Conservation (phyloP, 352 stramenopile genomes). For the Pythium periplocum region DNA sequence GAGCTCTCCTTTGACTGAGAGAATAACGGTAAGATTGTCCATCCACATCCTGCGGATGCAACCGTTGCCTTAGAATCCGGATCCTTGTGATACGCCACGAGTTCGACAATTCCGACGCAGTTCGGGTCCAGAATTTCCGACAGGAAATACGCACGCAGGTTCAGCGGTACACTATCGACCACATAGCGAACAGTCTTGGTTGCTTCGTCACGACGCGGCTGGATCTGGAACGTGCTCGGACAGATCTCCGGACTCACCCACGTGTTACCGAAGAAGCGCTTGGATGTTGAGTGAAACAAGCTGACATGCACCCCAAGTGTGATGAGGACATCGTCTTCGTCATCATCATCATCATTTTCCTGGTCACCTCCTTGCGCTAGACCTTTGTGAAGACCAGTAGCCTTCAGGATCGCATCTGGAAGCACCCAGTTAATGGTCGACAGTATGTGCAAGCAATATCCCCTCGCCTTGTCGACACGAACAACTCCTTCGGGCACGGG, state of each 20-base stretch:
- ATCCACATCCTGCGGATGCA: constrained; percentile 85
- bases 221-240: constrained; percentile 44
- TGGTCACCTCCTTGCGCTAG: constrained; percentile 8
- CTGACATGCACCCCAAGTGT: constrained; percentile 81
- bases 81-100: constrained; percentile 89
- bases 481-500: constrained; percentile 47
- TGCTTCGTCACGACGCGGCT: constrained; percentile 36
- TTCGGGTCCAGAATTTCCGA: constrained; percentile 84
- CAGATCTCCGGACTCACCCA: constrained; percentile 75
- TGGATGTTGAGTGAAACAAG: constrained; percentile 82
- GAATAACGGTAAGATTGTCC: constrained; percentile 90
- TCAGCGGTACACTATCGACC: constrained; percentile 44
- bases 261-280: constrained; percentile 92
- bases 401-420: constrained; percentile 36
- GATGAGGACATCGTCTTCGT: constrained; percentile 44
- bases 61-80: constrained; percentile 64
- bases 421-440: constrained; percentile 66
- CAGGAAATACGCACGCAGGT: constrained; percentile 79
- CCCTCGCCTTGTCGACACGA: constrained; percentile 51
- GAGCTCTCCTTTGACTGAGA: constrained; percentile 12
- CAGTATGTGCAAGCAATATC: constrained; percentile 61
- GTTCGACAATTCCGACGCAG: constrained; percentile 90
- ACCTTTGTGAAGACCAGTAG: background rate
- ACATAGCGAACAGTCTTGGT: constrained; percentile 45
- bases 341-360: constrained; percentile 24